These are phyloP conservation scores for Sparassis latifolia DNA, from an alignment of 1,284 basidiomycete genomes.

Conservation along the genomic window DNA sequence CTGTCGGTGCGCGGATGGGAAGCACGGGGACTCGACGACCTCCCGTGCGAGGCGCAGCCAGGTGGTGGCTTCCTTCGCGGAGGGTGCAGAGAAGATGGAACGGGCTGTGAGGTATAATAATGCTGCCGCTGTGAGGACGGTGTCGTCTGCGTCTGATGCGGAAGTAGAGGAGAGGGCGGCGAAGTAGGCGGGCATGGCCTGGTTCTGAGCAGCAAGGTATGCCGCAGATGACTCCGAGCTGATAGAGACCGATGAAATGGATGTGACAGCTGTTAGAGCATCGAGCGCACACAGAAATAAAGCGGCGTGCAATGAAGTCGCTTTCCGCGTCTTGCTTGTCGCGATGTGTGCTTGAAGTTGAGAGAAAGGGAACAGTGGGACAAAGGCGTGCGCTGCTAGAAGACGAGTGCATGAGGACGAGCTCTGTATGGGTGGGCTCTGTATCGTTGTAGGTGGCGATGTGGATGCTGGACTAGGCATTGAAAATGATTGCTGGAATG, in stretches of 20 bases:
- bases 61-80: background rate
- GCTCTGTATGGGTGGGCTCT: too few species aligned
- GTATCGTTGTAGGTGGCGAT: too few species aligned
- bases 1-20: background rate
- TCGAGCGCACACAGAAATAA: background rate
- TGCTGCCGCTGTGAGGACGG: background rate
- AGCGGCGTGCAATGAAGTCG: background rate
- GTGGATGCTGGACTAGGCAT: too few species aligned
- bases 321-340: background rate
- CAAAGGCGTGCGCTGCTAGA: background rate
- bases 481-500: too few species aligned
- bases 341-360: background rate
- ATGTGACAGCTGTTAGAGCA: background rate
- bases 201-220: background rate
- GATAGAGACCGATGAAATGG: too few species aligned
- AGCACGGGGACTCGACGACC: background rate
- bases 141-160: background rate
- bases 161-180: background rate
- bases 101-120: background rate
- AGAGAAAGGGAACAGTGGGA: constrained; percentile 1
- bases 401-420: too few species aligned
- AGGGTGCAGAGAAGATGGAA: background rate
- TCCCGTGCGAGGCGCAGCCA: background rate
- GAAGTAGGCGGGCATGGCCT: background rate
- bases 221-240: background rate